Conservation (phyloP, 2,329 filamentous ascomycete species). For the Botrytis deweyae region DNA sequence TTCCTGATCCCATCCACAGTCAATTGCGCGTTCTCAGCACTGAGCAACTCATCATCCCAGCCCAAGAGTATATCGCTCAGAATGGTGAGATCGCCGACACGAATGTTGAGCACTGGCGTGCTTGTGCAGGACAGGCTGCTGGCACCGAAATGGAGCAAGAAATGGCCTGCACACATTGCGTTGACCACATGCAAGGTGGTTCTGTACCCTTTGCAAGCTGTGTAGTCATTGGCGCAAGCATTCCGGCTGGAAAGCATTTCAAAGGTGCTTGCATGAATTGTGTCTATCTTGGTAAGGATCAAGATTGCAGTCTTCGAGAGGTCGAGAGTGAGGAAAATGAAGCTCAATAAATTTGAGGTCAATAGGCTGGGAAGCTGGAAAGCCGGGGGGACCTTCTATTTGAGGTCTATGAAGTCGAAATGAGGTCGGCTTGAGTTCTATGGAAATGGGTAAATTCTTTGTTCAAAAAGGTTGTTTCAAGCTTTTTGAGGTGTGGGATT, state of each 20-base stretch:
- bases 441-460: neutral
- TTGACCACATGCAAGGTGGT: neutral
- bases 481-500: neutral
- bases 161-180: neutral
- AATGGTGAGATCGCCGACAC: neutral
- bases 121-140: constrained; percentile 10
- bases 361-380: neutral
- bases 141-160: neutral
- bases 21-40: neutral
- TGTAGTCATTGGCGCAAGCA: neutral
- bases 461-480: neutral
- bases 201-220: constrained; percentile 2
- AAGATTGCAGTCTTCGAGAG: constrained; percentile 8
- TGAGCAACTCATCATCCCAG: neutral
- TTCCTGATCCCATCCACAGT: neutral
- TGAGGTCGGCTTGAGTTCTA: neutral
- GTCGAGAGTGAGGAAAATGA: neutral
- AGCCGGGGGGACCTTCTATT: neutral
- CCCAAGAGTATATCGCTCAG: neutral
- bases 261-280: constrained; percentile 13
- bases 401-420: neutral
- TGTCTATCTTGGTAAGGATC: constrained; percentile 4
- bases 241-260: neutral
- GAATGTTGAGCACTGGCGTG: constrained; percentile 12
- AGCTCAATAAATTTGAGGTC: neutral